These are phyloP conservation scores for Diaporthe citriasiana DNA, from an alignment of 2,329 filamentous ascomycete species.

Conservation along the genomic window DNA sequence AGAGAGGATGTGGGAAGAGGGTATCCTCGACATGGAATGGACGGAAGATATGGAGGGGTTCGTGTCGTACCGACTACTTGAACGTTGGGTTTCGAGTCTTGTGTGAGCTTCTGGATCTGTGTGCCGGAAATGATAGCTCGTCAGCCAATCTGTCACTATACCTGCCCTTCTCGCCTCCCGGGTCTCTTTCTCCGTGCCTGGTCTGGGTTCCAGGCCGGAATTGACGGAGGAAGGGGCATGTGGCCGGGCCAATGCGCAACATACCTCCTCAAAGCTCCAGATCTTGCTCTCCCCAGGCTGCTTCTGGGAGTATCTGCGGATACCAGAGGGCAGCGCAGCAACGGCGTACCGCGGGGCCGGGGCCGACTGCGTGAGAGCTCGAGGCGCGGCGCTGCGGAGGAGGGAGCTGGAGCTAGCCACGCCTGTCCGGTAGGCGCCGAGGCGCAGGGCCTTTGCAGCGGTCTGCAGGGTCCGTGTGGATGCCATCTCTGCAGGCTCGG, in stretches of 20 bases:
- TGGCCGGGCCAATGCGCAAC: conserved; percentile 26
- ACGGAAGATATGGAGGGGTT: background rate
- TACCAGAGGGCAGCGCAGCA: background rate
- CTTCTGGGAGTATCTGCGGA: conserved; percentile 47
- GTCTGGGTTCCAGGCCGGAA: background rate
- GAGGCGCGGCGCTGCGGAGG: conserved; percentile 4
- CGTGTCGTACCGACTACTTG: conserved; percentile 62
- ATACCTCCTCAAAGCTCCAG: conserved; percentile 64
- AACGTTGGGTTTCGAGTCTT: conserved; percentile 50
- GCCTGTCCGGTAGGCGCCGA: conserved; percentile 12
- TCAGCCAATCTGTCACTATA: background rate
- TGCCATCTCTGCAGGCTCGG: conserved; percentile 35
- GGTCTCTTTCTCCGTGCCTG: background rate
- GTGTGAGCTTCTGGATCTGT: conserved; percentile 58
- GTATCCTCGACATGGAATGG: background rate
- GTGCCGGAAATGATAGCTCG: background rate
- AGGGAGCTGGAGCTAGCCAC: conserved; percentile 10
- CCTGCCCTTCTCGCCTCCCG: background rate
- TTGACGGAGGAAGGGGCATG: background rate
- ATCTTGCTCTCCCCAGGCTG: conserved; percentile 53
- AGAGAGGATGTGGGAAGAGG: background rate
- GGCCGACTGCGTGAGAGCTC: background rate
- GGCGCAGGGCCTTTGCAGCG: conserved; percentile 35
- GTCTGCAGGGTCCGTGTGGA: conserved; percentile 31
- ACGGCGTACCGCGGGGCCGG: background rate